These are phyloP conservation scores for Globisporangium recalcitrans DNA, from an alignment of 352 stramenopile species.

Conservation along the genomic window DNA sequence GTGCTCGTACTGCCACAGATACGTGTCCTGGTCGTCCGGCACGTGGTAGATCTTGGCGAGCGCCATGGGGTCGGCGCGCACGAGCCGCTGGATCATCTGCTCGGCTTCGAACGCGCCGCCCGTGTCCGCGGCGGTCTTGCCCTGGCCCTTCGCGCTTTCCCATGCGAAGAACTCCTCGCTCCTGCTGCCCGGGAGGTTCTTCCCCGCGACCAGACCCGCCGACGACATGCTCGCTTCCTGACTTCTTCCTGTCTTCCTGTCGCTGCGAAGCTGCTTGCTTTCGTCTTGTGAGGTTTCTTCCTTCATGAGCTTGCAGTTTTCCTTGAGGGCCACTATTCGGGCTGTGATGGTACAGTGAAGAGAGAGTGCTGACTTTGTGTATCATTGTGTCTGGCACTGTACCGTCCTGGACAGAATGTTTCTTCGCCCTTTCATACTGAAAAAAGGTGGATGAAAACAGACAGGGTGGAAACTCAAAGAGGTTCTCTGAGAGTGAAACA, in stretches of 20 bases:
- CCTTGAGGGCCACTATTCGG: neutral
- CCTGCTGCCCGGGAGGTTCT: conserved; percentile 67
- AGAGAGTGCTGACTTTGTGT: neutral
- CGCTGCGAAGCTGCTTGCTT: neutral
- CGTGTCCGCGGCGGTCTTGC: conserved; percentile 16
- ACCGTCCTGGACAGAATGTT: neutral
- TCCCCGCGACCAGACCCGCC: conserved; percentile 36
- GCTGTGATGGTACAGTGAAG: neutral
- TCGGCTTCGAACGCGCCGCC: conserved; percentile 69
- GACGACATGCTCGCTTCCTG: conserved; percentile 23
- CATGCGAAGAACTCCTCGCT: conserved; percentile 82
- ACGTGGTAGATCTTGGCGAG: conserved; percentile 66
- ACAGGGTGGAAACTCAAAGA: neutral
- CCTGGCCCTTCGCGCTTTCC: conserved; percentile 26
- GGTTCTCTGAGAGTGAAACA: neutral
- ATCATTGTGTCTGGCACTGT: neutral
- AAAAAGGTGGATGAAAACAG: neutral
- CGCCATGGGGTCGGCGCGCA: conserved; percentile 53
- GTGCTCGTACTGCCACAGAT: conserved; percentile 85
- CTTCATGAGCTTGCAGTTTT: neutral
- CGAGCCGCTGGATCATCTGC: conserved; percentile 69
- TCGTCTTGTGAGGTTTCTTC: neutral
- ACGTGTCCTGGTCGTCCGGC: conserved; percentile 75
- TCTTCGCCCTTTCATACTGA: neutral
- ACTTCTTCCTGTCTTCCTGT: neutral